Base-by-base conservation (phyloP, 1,139 yeast species). In the Kurtzmaniella quercitrusa region DNA sequence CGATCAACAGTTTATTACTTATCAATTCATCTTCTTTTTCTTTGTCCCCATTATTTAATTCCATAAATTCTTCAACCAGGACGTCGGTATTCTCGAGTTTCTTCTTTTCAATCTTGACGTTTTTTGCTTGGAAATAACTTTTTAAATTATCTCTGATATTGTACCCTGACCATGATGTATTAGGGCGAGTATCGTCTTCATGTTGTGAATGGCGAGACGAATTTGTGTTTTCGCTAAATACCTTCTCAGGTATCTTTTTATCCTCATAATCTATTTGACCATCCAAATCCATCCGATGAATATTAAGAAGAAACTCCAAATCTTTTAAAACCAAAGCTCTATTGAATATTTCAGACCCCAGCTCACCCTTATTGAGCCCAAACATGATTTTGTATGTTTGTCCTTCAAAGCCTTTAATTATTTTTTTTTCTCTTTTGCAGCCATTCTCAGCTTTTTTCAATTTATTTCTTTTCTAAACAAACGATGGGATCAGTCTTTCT, bases 401-500 rank as follows among this genome's bases (percentile, higher is more conserved):
- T 3, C 8, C 12, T 5, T 14, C 18, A 14, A 18, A 14, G 34
- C 34, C n/a, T 5, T 9, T 22, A 22, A 22, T 7, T 8, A 5
- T 28, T 28, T 28, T 30, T 14, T 14, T 30, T 9, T 30, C 18
- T 14, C 7, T 30, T 30, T 30, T 30, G 34, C 34, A 30, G 34
- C 34, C 34, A 30, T 30, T 14, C 18, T 30, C 34, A 30, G 34
- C 34, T 18, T 14, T 30, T 14, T 14, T 30, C 18, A 30, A 28
- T 11, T n/a, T 30, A 12, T 30, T 30, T 30, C 15, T 14, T 30
- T 30, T 14, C 5, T 14, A 12, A 30, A 7, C 12, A 12, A 30
- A 8, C 34, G 34, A 88, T 88, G 96, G 94, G 95, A 9, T 84
- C 94, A 48, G 84, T 88, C 5, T 87, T 91, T 56, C 71, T 91